A percentile compares a stretch with the other conserved stretches of the same genome.
These are phyloP conservation scores for Cercospora canescens DNA, from an alignment of 2,329 filamentous ascomycete species.

Conservation along the genomic window DNA sequence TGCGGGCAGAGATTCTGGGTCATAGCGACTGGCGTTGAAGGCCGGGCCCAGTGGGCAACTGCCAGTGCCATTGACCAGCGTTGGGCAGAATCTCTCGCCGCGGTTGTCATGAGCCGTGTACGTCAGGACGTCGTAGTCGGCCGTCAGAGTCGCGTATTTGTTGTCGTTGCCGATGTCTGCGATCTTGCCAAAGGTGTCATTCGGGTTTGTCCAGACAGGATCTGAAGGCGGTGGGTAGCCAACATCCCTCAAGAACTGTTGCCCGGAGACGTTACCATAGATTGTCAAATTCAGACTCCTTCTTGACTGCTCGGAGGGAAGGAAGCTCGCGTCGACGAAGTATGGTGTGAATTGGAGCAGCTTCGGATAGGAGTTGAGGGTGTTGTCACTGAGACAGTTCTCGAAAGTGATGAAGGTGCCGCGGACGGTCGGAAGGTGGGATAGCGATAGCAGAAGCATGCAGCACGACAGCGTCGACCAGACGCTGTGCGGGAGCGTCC, in stretches of 20 bases:
- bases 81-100: constrained; percentile 65
- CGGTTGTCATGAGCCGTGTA: constrained; percentile 66
- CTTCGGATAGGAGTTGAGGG: constrained; percentile 57
- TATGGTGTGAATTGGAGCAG: constrained; percentile 79
- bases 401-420: constrained; percentile 74
- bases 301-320: constrained; percentile 53
- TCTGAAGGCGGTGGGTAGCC: constrained; percentile 60
- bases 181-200: constrained; percentile 74
- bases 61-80: constrained; percentile 53
- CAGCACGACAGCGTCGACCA: constrained; percentile 7
- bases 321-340: constrained; percentile 71
- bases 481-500: constrained; percentile 23
- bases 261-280: constrained; percentile 89
- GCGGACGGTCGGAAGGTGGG: constrained; percentile 47
- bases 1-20: constrained; percentile 62
- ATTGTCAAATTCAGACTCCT: constrained; percentile 75
- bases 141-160: constrained; percentile 71
- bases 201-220: constrained; percentile 62
- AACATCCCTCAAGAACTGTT: constrained; percentile 49
- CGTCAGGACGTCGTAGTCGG: constrained; percentile 71
- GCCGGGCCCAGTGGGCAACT: constrained; percentile 73
- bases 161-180: constrained; percentile 63
- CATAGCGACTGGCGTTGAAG: constrained; percentile 60
- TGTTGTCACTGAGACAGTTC: constrained; percentile 71
- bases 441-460: constrained; percentile 28